These are phyloP conservation scores for Mycena albidolilacea DNA, from an alignment of 768 basidiomycete genomes.

Conservation along the genomic window DNA sequence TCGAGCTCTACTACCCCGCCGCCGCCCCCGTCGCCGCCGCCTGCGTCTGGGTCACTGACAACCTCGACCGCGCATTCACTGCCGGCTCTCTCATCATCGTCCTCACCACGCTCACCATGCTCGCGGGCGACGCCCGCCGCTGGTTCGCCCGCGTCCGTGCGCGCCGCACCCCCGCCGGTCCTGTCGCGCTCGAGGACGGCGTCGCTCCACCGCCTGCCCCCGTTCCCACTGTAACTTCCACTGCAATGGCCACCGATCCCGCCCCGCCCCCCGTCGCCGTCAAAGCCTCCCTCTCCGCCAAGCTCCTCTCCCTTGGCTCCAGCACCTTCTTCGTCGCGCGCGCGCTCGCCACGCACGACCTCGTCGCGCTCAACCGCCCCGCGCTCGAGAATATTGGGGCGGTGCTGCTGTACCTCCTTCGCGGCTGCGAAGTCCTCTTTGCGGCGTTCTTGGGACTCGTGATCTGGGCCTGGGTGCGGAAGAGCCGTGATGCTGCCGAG, in stretches of 20 bases:
- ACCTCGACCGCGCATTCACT: neutral
- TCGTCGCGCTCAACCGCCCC: neutral
- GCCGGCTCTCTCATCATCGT: too few species aligned
- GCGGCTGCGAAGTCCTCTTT: neutral
- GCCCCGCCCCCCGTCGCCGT: neutral
- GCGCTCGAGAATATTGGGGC: neutral
- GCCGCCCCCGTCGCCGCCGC: slow-evolving; percentile 4
- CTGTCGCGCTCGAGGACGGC: neutral
- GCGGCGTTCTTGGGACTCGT: neutral
- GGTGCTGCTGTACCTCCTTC: neutral
- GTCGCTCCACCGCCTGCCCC: neutral
- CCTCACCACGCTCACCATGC: too few species aligned
- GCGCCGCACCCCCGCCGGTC: slow-evolving; percentile 4
- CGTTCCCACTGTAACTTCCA: too few species aligned
- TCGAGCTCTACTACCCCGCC: slow-evolving; percentile 15
- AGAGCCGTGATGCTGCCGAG: neutral
- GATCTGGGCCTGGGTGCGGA: neutral
- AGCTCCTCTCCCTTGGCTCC: slow-evolving; percentile 2
- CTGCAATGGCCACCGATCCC: too few species aligned
- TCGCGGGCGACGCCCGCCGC: neutral
- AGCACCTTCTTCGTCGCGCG: neutral
- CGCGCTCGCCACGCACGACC: neutral
- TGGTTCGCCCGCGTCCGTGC: neutral
- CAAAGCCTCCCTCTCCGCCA: neutral
- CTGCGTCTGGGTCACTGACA: slow-evolving; percentile 13